Evolutionary conservation across 2,329 filamentous ascomycete species (phyloP), one percentile per base, ranked within the genome.

Genomic region (Talaromyces sp.): DNA sequence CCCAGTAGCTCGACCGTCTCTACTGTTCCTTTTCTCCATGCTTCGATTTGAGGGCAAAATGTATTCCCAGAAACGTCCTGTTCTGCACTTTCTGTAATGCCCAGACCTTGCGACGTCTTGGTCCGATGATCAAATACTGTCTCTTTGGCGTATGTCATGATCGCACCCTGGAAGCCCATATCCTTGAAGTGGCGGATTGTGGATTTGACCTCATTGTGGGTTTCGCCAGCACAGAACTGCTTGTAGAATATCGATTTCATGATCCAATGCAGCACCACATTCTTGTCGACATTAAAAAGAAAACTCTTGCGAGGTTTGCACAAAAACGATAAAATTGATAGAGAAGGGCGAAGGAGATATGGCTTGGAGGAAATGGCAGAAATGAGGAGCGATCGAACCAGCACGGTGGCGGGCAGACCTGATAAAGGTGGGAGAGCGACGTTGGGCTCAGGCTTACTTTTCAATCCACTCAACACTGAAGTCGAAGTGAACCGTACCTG

Each of bases 171-270:
- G 72, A 92, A 96, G 0, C 93, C 93, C 58, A 93, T 86, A 27
- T 81, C 75, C 73, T 91, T 90, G 36, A 96, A 80, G 3, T 82
- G 78, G 1, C 80, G 72, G 33, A 91, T 84, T 0, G 89, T 92
- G 22, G 72, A 74, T 56, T 80, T 79, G 2, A 95, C 88, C 75
- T 96, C 90, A 0, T 72, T 68, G 0, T 82, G 80, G 60, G 84
- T 88, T 77, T 93, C 90, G 36, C 93, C 93, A 0, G 91, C 91
- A 74, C 93, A 96, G 76, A 96, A 96, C 70, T 96, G 93, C 17
- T 87, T 87, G 73, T 96, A 96, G 71, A 96, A 51, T 9, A 80
- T 73, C 55, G 77, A 75, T 65, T 79, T 78, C 28, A 81, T 69
- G 4, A 80, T 67, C 55, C 75, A 70, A 51, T 79, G 75, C 13